These are phyloP conservation scores for Neocatenulostroma microsporum DNA, from an alignment of 2,329 filamentous ascomycete species.

Conservation along the genomic window DNA sequence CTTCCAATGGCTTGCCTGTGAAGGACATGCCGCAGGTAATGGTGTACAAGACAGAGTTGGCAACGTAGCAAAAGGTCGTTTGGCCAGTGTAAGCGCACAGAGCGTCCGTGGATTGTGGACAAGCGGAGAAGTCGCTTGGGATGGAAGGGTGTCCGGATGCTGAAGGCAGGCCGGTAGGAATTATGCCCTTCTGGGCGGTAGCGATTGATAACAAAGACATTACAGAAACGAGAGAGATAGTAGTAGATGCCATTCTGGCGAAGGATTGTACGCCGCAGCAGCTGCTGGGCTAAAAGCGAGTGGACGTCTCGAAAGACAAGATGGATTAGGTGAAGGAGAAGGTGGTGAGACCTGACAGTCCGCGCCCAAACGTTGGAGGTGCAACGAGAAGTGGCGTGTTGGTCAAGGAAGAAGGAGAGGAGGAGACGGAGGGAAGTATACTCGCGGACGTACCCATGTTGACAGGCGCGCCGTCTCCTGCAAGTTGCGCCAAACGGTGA, in stretches of 20 bases:
- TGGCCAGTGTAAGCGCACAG: constrained; percentile 6
- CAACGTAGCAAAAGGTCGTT: constrained; percentile 9
- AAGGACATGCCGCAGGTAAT: constrained; percentile 8
- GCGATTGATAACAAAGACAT: constrained; percentile 2
- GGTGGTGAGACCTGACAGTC: constrained; percentile 1
- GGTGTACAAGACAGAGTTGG: constrained; percentile 5
- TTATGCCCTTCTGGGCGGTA: constrained; percentile 1
- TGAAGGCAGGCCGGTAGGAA: constrained; percentile 1
- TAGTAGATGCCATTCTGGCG: too few species aligned
- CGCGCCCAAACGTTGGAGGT: not conserved
- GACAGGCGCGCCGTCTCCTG: constrained; percentile 2
- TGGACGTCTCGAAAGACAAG: constrained; percentile 7
- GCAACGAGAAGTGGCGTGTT: not conserved
- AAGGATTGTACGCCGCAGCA: constrained; percentile 7
- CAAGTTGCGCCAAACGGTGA: too few species aligned
- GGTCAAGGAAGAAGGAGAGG: not conserved
- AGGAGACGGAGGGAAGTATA: constrained; percentile 2
- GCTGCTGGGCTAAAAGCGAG: constrained; percentile 6
- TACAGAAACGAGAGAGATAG: constrained; percentile 4
- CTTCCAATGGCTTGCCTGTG: not conserved
- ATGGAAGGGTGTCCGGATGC: not conserved
- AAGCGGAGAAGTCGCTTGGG: constrained; percentile 3
- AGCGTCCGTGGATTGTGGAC: constrained; percentile 2
- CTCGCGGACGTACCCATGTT: not conserved
- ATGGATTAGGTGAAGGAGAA: constrained; percentile 2